Evolutionary conservation across 2,329 filamentous ascomycete genomes (phyloP), one percentile per base, ranked within the genome.

Genomic region (Exophiala xenobiotica): DNA sequence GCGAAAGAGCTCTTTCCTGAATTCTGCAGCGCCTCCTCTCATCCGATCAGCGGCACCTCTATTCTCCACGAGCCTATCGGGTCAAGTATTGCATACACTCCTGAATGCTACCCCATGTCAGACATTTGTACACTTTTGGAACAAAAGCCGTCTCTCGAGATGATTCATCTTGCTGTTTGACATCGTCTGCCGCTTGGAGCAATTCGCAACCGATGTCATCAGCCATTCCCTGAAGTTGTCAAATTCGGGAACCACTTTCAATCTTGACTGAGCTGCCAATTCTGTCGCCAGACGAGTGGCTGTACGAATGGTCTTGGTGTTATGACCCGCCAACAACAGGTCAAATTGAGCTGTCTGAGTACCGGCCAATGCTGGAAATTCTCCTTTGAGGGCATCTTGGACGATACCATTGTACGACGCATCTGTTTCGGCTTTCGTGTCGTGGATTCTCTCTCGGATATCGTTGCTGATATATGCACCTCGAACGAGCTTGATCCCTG

Each of bases 141-240:
- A 65, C 59, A 49, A 39, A 57, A 54, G 20, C 56, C 57, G 11
- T 53, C 47, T 20, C 50, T 35, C 1, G 45, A 47, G 51, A 45
- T 46, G 46, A 59, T 9, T 64, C 63, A 11, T 63, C 59, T 16
- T 54, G 64, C 35, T 27, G 52, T 51, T 56, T 46, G 56, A 51
- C 60, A 35, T 59, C 57, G 42, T 57, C 61, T 54, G 56, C 62
- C 19, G 48, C 60, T 40, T 69, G 69, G 24, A 49, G n/a, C 1
- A 83, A 70, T 29, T 76, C 74, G 59, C 79, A 78, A 51, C 86
- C 90, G 46, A 97, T 83, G 66, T 96, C 91, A 62, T 97, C 92
- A 1, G 92, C 92, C 92, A 97, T 97, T 33, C 92, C 91, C 74
- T 92, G 87, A 1, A 96, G 80, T 72, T 96, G 91, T 87, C 87